These are phyloP conservation scores for Hypoxylon sp. DNA, from an alignment of 2,329 filamentous ascomycete genomes.

Conservation along the genomic window DNA sequence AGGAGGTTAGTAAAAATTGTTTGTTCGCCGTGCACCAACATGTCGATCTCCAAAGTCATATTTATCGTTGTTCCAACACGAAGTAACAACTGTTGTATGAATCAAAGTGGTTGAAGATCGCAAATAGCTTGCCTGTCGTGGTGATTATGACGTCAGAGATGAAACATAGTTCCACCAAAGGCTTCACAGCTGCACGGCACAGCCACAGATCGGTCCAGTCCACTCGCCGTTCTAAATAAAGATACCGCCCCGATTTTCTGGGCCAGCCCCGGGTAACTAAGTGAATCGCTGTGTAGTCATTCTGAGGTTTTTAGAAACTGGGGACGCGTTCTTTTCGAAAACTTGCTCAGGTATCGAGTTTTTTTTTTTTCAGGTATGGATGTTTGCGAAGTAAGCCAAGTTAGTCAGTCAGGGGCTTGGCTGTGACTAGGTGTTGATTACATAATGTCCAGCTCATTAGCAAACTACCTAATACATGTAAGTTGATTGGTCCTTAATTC, in stretches of 20 bases:
- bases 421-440: no score
- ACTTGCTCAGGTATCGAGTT: background rate
- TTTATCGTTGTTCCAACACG: background rate
- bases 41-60: background rate
- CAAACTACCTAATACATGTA: no score
- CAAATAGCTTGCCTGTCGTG: background rate
- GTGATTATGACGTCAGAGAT: background rate
- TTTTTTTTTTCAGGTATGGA: no score
- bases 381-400: no score
- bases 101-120: background rate
- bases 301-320: background rate
- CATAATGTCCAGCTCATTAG: conserved; percentile 4
- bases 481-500: conserved; percentile 15
- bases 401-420: no score
- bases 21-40: background rate
- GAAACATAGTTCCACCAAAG: background rate
- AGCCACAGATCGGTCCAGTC: conserved; percentile 3
- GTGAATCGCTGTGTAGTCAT: background rate
- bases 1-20: background rate
- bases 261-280: background rate
- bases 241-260: background rate
- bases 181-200: conserved; percentile 16
- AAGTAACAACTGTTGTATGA: background rate
- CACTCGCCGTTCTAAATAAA: conserved; percentile 1
- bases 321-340: background rate